Evolutionary conservation across 2,329 filamentous ascomycete species (phyloP).

Genomic region (Colletotrichum costaricense): DNA sequence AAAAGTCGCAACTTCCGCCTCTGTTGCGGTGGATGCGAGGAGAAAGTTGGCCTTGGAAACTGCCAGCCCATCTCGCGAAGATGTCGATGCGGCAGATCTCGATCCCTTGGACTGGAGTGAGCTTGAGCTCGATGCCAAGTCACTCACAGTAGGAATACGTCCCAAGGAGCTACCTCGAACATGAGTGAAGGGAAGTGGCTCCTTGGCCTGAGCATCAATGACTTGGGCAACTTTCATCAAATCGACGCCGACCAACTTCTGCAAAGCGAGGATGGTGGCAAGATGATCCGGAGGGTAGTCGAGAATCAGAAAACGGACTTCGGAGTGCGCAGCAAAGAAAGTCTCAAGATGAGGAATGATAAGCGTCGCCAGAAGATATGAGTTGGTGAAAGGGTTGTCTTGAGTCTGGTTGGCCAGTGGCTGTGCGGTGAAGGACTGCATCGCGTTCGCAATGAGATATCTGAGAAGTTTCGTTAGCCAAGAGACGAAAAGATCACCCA

Average conservation of each 20-base stretch:
- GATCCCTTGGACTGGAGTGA: slow-evolving; percentile 24
- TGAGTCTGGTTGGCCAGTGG: slow-evolving; percentile 60
- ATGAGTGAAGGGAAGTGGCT: slow-evolving; percentile 51
- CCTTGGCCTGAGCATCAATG: slow-evolving; percentile 55
- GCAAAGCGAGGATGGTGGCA: slow-evolving; percentile 66
- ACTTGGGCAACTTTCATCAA: slow-evolving; percentile 70
- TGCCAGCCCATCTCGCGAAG: slow-evolving; percentile 40
- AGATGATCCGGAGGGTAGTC: slow-evolving; percentile 70
- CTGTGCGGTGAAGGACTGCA: slow-evolving; percentile 68
- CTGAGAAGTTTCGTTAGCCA: slow-evolving; percentile 45
- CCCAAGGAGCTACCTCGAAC: slow-evolving; percentile 49
- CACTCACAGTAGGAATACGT: slow-evolving; percentile 36
- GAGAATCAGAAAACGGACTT: slow-evolving; percentile 67
- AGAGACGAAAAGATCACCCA: too few species aligned
- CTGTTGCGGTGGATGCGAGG: slow-evolving; percentile 65
- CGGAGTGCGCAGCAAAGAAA: slow-evolving; percentile 64
- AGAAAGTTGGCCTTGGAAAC: slow-evolving; percentile 68
- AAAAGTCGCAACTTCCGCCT: slow-evolving; percentile 65
- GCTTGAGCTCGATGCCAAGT: slow-evolving; percentile 4
- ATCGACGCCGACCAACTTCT: slow-evolving; percentile 66
- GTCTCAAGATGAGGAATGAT: slow-evolving; percentile 71
- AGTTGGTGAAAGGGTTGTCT: slow-evolving; percentile 66
- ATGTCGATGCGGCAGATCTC: background rate
- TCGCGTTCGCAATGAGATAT: slow-evolving; percentile 69
- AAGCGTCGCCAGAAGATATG: slow-evolving; percentile 65